These are phyloP conservation scores for Penicillium sp. DNA, from an alignment of 2,329 filamentous ascomycete genomes.

Conservation along the genomic window DNA sequence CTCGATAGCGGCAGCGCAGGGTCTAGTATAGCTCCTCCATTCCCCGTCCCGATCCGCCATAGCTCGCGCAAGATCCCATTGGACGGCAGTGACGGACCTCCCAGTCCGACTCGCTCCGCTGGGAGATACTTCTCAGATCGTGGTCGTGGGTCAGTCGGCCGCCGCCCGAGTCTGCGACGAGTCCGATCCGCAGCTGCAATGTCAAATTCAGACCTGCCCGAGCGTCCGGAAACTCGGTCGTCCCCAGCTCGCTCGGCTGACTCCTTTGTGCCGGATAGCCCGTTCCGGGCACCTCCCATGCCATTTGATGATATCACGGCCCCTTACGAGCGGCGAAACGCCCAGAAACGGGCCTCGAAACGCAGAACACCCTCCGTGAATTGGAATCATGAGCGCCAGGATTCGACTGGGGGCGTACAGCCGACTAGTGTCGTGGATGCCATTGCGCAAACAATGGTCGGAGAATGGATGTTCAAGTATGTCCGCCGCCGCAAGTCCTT, in stretches of 20 bases:
- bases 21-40: conserved; percentile 60
- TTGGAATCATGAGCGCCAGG: conserved; percentile 35
- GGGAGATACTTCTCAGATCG: conserved; percentile 53
- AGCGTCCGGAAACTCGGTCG: conserved; percentile 45
- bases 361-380: conserved; percentile 24
- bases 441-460: conserved; percentile 97
- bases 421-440: conserved; percentile 84
- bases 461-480: conserved; percentile 59
- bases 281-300: conserved; percentile 55
- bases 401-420: conserved; percentile 57
- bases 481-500: conserved; percentile 71
- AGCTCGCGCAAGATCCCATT: conserved; percentile 73
- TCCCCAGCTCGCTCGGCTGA: conserved; percentile 58
- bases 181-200: conserved; percentile 76
- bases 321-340: conserved; percentile 33
- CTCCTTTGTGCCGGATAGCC: conserved; percentile 64
- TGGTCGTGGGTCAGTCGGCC: conserved; percentile 50
- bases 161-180: conserved; percentile 66
- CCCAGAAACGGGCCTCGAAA: conserved; percentile 20
- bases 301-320: conserved; percentile 66
- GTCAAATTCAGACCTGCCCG: conserved; percentile 49
- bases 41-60: conserved; percentile 82
- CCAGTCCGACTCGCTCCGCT: conserved; percentile 65
- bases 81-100: conserved; percentile 67
- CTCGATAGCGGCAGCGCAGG: conserved; percentile 37